Percentiles rank a stretch among this genome's conserved stretches.
Conservation (phyloP, 2,329 filamentous ascomycete species). For the Stachybotrys chlorohalonatus region DNA sequence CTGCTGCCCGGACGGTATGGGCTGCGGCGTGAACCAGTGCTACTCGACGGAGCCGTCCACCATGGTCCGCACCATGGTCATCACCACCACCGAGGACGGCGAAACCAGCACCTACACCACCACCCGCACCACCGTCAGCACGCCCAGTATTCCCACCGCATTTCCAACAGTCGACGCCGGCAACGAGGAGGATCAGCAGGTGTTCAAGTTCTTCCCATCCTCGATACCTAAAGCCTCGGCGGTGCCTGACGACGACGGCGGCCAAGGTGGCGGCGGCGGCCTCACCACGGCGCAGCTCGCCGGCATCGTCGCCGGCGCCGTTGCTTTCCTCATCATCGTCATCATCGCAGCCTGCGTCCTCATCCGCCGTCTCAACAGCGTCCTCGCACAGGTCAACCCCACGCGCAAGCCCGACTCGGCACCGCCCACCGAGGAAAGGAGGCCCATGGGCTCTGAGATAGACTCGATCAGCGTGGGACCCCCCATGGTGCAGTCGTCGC, state of each 20-base stretch:
- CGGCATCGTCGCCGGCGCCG: conserved; percentile 44
- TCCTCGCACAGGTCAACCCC: conserved; percentile 29
- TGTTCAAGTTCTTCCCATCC: conserved; percentile 35
- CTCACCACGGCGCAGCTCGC: conserved; percentile 34
- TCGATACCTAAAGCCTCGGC: conserved; percentile 31
- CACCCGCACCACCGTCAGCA: conserved; percentile 28
- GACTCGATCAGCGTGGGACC: conserved; percentile 34
- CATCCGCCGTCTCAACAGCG: conserved; percentile 38
- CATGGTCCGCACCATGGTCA: conserved; percentile 29
- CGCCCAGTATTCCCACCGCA: conserved; percentile 25
- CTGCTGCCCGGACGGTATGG: conserved; percentile 42
- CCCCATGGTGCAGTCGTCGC: conserved; percentile 21
- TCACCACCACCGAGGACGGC: conserved; percentile 35
- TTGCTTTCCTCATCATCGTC: conserved; percentile 37
- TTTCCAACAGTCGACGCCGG: conserved; percentile 13
- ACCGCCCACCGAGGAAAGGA: conserved; percentile 25
- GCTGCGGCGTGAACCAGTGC: conserved; percentile 37
- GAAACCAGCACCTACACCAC: conserved; percentile 28
- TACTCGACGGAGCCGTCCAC: conserved; percentile 38
- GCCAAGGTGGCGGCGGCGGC: conserved; percentile 16
- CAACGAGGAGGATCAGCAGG: conserved; percentile 15
- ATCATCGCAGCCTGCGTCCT: conserved; percentile 38
- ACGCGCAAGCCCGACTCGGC: conserved; percentile 20
- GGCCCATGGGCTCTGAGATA: conserved; percentile 31
- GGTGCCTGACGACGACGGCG: conserved; percentile 12